Evolutionary conservation across 129 eudicot genomes (phyloP).

Genomic region (Arctium minus): DNA sequence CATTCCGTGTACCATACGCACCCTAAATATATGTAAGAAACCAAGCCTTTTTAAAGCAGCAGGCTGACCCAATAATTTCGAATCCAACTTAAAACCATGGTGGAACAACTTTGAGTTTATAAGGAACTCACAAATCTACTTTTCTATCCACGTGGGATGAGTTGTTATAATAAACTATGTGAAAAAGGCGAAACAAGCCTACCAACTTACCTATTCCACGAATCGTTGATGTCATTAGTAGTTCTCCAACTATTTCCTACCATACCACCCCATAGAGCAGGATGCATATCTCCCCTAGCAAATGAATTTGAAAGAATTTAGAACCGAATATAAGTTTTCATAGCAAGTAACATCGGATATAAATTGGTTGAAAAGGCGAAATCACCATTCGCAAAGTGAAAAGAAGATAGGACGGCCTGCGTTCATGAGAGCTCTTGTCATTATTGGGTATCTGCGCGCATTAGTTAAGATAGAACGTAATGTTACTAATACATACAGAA

Average conservation of each 20-base stretch:
- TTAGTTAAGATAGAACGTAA: not conserved
- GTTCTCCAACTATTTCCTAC: slow-evolving; percentile 97
- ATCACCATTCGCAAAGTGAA: slow-evolving; percentile 86
- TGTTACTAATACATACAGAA: not conserved
- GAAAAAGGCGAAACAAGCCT: not conserved
- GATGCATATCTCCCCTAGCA: slow-evolving; percentile 94
- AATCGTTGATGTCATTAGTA: slow-evolving; percentile 65
- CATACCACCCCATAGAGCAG: slow-evolving; percentile 74
- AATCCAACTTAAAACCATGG: not conserved
- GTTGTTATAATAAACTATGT: not conserved
- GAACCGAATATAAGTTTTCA: not conserved
- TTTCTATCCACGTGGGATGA: not conserved
- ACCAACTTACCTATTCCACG: slow-evolving; percentile 57
- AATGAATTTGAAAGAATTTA: not conserved
- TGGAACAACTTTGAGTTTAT: not conserved
- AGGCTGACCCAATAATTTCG: not conserved
- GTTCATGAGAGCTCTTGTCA: slow-evolving; percentile 84
- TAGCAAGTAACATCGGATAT: not conserved
- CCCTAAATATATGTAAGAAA: not conserved
- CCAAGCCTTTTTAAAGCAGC: not conserved
- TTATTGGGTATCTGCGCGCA: slow-evolving; percentile 66
- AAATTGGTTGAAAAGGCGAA: not conserved
- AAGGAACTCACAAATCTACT: not conserved
- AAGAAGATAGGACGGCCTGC: slow-evolving; percentile 81
- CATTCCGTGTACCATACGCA: no score